Evolutionary conservation across 495 filamentous ascomycete species (phyloP).

Genomic region (Tuber melanosporum): DNA sequence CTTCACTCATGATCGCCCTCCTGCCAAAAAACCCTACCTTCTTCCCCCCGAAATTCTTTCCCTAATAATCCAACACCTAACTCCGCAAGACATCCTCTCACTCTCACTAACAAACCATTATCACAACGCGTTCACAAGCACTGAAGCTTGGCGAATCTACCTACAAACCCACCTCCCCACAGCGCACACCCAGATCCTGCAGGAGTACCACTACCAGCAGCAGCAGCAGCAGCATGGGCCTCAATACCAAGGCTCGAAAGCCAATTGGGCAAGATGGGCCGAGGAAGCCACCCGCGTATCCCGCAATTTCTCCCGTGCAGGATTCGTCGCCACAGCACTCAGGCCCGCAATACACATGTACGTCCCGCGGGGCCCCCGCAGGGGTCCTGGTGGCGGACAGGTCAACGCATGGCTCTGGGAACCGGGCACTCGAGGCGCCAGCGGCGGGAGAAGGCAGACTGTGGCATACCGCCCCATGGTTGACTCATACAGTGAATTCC

Average conservation of each 20-base stretch:
- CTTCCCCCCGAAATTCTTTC: not conserved
- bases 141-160: constrained; percentile 57
- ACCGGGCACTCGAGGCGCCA: constrained; percentile 40
- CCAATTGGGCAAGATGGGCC: constrained; percentile 44
- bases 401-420: constrained; percentile 9
- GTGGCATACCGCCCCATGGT: constrained; percentile 59
- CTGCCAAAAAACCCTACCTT: not conserved
- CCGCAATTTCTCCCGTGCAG: constrained; percentile 55
- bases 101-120: constrained; percentile 51
- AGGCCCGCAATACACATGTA: constrained; percentile 41
- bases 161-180: constrained; percentile 52
- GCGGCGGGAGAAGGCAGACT: constrained; percentile 50
- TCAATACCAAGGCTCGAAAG: not conserved
- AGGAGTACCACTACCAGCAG: not conserved
- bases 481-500: constrained; percentile 49
- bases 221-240: not conserved
- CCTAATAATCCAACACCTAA: not conserved
- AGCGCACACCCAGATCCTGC: constrained; percentile 30
- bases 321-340: constrained; percentile 53
- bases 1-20: not conserved
- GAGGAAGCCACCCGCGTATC: constrained; percentile 55
- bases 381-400: constrained; percentile 4
- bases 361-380: constrained; percentile 24
- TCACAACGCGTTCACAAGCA: constrained; percentile 49
- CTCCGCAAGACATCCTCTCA: not conserved